Conservation (phyloP, 1,139 yeast species). For the Sugiyamaella pinicola region DNA sequence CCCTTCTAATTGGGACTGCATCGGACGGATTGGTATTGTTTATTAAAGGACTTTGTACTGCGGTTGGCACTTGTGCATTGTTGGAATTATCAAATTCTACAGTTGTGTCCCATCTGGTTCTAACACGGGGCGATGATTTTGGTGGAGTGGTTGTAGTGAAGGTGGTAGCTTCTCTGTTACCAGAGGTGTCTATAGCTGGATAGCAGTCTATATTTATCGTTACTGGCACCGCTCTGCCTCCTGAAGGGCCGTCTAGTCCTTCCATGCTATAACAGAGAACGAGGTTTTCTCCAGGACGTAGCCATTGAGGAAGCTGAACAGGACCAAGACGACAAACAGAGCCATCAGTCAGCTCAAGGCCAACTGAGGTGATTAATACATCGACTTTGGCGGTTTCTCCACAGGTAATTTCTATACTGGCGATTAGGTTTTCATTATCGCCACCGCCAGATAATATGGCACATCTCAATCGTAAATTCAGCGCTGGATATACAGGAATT, state of each 20-base stretch:
- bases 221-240: slow-evolving; percentile 32
- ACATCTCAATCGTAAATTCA: slow-evolving; percentile 59
- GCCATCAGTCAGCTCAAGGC: slow-evolving; percentile 49
- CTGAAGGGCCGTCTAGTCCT: slow-evolving; percentile 31
- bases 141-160: slow-evolving; percentile 2
- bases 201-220: slow-evolving; percentile 32
- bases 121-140: slow-evolving; percentile 41
- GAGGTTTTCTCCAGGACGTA: slow-evolving; percentile 41
- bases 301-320: slow-evolving; percentile 39
- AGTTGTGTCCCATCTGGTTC: slow-evolving; percentile 62
- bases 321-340: slow-evolving; percentile 44
- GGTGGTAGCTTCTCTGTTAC: slow-evolving; percentile 2
- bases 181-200: slow-evolving; percentile 34
- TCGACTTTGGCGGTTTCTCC: slow-evolving; percentile 44
- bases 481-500: slow-evolving; percentile 52
- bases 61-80: slow-evolving; percentile 14
- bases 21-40: slow-evolving; percentile 9
- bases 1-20: slow-evolving; percentile 20
- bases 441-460: slow-evolving; percentile 51
- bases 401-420: slow-evolving; percentile 59
- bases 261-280: slow-evolving; percentile 38
- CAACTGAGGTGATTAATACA: slow-evolving; percentile 43
- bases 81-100: slow-evolving; percentile 54
- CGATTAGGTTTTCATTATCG: slow-evolving; percentile 52
- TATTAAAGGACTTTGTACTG: slow-evolving; percentile 15